Evolutionary conservation across 1,284 basidiomycete species (phyloP), one percentile per base, ranked within the genome.

Genomic region (Ceratobasidium sp.): DNA sequence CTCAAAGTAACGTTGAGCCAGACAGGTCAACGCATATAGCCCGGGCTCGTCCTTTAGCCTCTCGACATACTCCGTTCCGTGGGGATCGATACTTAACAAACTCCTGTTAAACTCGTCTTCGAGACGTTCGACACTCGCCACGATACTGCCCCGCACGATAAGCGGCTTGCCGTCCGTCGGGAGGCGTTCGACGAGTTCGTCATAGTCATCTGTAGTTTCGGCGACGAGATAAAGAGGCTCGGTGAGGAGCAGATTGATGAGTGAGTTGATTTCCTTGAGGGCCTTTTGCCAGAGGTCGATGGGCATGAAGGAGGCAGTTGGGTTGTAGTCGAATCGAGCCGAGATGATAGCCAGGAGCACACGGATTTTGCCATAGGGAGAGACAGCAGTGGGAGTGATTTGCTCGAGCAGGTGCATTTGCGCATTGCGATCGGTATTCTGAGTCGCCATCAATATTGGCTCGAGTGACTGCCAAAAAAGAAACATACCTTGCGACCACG

Each of bases 81-180:
- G 98, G 16, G 98, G 97, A 81, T 99, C 98, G 78, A 98, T 96
- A 82, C 98, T 95, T 87, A 99, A 98, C 68, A 99, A 84, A 80
- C 95, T 97, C 83, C 94, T 95, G 66, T 95, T 98, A 83, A 99
- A 99, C 84, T 99, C 98, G 80, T 99, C 98, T 82, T 99, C 98
- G 68, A 99, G 85, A 75, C 97, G 91, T 83, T 99, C 98, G 64
- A 99, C 88, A 79, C 98, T 94, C 81, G 93, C 94, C 83, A 97
- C 95, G 81, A 98, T 89, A 81, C 93, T 96, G 56, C 96, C 96
- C 71, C 95, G 90, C 76, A 98, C 91, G 74, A 89, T 86, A 72
- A 96, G 92, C 22, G 66, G 66, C 63, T 92, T 79, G 9, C 90
- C 89, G 63, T 85, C 86, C n/a, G 86, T 85, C 7, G 97, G 96